Evolutionary conservation across 306 rosid species (phyloP).

Genomic region (Quercus robur): DNA sequence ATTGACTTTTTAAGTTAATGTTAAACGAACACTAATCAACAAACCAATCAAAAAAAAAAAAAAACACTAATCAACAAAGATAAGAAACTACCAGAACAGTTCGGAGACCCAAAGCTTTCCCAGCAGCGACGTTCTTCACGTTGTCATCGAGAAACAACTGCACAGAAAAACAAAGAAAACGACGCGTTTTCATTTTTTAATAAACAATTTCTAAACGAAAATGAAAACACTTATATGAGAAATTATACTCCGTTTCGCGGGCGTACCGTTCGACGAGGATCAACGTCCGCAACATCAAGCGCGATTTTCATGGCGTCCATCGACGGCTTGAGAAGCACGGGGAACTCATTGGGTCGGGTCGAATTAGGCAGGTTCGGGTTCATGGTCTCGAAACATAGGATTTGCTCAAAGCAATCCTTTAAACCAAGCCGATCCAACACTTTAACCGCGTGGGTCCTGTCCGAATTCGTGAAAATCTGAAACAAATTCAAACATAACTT

Average conservation of each 20-base stretch:
- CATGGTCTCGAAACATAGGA: conserved; percentile 81
- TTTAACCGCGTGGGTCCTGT: conserved; percentile 62
- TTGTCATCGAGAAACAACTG: conserved; percentile 87
- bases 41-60: too few relatives aligned
- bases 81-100: conserved; percentile 57
- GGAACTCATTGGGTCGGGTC: conserved; percentile 63
- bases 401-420: conserved; percentile 62
- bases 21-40: too few relatives aligned
- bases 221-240: not conserved
- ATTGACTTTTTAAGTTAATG: too few relatives aligned
- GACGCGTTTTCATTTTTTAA: not conserved
- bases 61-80: not conserved
- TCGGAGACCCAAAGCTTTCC: conserved; percentile 64
- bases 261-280: conserved; percentile 69
- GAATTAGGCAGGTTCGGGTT: conserved; percentile 67
- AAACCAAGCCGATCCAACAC: conserved; percentile 58
- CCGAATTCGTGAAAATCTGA: conserved; percentile 87
- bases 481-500: not conserved
- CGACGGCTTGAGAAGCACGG: conserved; percentile 78
- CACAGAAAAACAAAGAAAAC: not conserved
- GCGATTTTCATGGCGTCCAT: conserved; percentile 62
- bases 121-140: conserved; percentile 59
- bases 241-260: not conserved
- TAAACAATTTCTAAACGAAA: not conserved
- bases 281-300: conserved; percentile 44